Base-by-base conservation (phyloP, 2,329 filamentous ascomycete genomes). In the Fusarium hostae region DNA sequence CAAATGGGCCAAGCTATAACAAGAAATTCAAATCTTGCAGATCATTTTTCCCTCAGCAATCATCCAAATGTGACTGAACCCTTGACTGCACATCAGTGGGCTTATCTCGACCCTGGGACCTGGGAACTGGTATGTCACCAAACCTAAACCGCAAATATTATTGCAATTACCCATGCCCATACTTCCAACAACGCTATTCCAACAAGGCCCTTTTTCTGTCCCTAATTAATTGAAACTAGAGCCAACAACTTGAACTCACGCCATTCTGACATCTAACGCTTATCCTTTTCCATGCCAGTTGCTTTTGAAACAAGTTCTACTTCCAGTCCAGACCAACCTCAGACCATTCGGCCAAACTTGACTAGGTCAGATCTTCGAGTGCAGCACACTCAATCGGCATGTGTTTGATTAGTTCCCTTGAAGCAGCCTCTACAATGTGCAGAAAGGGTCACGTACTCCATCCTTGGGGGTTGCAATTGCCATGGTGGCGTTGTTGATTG, bases 61-160 rank as follows among this genome's bases (percentile, higher is more conserved):
- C 60, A 43, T 52, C 43, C 7, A 13, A 52, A 35, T 34, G 39
- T 30, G 18, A 35, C 45, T 28, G 12, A 18, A 55, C 48, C 48
- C 32, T 52, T 52, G 48, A 16, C 48, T 50, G 63, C 63, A 63
- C 65, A 68, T 63, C 65, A 68, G 48, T 28, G 30, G 50, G 26
- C 28, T 56, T 56, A 55, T 55, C 51, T 55, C 24, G 26, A n/a
- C 52, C 39, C 52, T 47, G 40, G 22, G 40, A 18, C 30, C 50
- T 41, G 35, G 34, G 35, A 15, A 18, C 54, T 56, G 40, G 54
- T 10, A 56, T 56, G 54, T 18, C 26, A n/a, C 54, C 41, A 34
- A 56, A 47, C 52, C 28, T 57, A 35, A 43, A 41, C 24, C 9
- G 12, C 32, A 57, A 58, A 37, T 34, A 37, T 34, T 28, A 20